Base-by-base conservation (phyloP, 2,329 filamentous ascomycete species). In the Tolypocladium cylindrosporum region DNA sequence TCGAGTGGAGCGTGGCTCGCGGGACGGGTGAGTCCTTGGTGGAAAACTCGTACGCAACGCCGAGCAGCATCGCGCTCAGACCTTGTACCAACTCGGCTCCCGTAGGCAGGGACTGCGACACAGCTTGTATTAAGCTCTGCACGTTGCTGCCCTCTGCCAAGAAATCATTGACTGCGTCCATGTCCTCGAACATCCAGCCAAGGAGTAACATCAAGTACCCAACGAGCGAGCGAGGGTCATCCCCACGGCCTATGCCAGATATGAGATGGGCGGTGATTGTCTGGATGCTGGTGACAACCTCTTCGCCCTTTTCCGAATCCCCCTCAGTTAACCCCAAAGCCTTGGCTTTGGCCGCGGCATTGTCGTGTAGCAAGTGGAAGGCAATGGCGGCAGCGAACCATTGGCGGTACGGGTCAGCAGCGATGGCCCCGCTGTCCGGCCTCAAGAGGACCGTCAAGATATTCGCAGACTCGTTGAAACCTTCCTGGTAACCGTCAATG, bases 1-100 rank as follows among this genome's bases (percentile, higher is more conserved):
- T 82, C 31, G 88, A 85, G 66, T 96, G 89, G 51, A 99, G 76
- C 11, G 88, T 92, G 31, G 85, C 80, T 60, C 94, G 83, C 7
- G 93, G 84, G 55, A 99, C 87, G 0, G 94, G 91, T 0, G 93
- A 97, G 72, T 99, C 94, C 69, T 96, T 96, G 0, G 93, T 97
- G 11, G 93, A 97, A 68, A 97, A 99, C 67, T 99, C 94, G 69
- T 97, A 99, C 5, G 94, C 81, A 24, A 95, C 87, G 11, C 93
- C 94, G 1, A 97, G 79, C 0, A 99, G 76, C 69, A 91, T 85
- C 19, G 91, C 88, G 69, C 89, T 91, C 14, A 99, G 79, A 2
- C 94, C 94, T 63, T 90, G 88, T 16, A 93, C 79, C 39, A 96
- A 76, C 24, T 83, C 77, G 59, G 85, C 86, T 14, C 84, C 84